Evolutionary conservation across 2,329 filamentous ascomycete species (phyloP).

Genomic region (Clonostachys rosea): DNA sequence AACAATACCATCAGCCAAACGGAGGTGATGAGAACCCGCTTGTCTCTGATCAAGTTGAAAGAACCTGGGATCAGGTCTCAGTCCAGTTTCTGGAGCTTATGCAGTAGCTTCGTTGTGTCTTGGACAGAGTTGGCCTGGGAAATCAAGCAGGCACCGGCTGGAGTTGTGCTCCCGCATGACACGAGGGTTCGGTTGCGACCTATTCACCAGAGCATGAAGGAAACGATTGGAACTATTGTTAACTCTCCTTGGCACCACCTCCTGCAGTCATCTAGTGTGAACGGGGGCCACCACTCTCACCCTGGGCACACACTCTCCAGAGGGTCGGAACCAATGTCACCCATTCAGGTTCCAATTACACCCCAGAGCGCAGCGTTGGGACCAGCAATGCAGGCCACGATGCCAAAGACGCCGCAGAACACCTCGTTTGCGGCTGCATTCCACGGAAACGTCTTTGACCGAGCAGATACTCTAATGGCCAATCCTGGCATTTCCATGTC

Average conservation of each 20-base stretch:
- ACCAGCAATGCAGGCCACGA: slow-evolving; percentile 84
- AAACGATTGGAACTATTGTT: slow-evolving; percentile 69
- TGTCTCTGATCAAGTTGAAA: slow-evolving; percentile 79
- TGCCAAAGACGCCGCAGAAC: slow-evolving; percentile 59
- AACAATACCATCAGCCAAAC: slow-evolving; percentile 67
- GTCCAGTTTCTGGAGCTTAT: slow-evolving; percentile 61
- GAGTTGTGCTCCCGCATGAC: slow-evolving; percentile 54
- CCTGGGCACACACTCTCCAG: slow-evolving; percentile 11
- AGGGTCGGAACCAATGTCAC: slow-evolving; percentile 17
- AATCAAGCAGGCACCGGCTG: slow-evolving; percentile 51
- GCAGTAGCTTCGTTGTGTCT: slow-evolving; percentile 67
- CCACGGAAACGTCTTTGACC: slow-evolving; percentile 54
- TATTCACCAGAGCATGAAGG: slow-evolving; percentile 77
- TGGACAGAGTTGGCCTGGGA: slow-evolving; percentile 63
- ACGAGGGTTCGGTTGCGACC: slow-evolving; percentile 72
- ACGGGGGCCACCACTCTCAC: background rate
- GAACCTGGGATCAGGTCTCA: slow-evolving; percentile 71
- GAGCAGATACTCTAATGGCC: slow-evolving; percentile 52
- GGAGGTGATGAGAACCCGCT: slow-evolving; percentile 64
- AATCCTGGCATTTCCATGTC: slow-evolving; percentile 55
- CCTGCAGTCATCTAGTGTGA: slow-evolving; percentile 9
- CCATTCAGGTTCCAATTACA: slow-evolving; percentile 61
- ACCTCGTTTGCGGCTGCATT: slow-evolving; percentile 49
- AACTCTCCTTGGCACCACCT: slow-evolving; percentile 52
- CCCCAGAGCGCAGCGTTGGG: slow-evolving; percentile 86